Conservation (phyloP, 75 land plant species). For the Cunninghamia lanceolata region DNA sequence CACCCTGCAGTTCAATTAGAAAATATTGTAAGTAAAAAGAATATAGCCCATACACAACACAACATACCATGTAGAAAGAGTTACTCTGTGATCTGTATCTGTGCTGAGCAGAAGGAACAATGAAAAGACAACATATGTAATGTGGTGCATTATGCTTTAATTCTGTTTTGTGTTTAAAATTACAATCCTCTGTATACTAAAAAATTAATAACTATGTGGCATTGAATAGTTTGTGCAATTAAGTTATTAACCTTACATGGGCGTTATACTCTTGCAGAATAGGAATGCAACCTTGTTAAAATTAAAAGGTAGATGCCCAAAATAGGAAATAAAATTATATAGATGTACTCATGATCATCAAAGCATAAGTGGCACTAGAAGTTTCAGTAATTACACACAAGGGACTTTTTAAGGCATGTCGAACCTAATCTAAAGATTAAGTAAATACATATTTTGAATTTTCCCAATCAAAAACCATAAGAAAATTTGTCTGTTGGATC, state of each 20-base stretch:
- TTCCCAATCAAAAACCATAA: background rate
- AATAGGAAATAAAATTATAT: too few species aligned
- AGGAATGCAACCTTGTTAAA: background rate
- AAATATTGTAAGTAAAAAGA: background rate
- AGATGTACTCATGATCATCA: too few species aligned
- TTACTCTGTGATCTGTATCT: background rate
- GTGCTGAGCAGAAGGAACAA: background rate
- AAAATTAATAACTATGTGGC: background rate
- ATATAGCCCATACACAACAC: too few species aligned
- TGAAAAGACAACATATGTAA: background rate
- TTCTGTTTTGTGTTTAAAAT: background rate
- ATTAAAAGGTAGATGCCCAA: background rate
- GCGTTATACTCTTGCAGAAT: background rate
- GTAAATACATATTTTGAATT: background rate
- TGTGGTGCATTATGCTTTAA: background rate
- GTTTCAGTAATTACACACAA: background rate
- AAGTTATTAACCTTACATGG: background rate
- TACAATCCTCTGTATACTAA: background rate
- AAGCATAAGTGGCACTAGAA: background rate
- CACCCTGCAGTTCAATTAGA: constrained; percentile 28
- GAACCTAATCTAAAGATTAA: background rate
- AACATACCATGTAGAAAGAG: too few species aligned
- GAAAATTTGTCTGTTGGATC: background rate
- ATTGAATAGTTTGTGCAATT: background rate
- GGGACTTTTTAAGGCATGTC: background rate